Conservation (phyloP, 2,329 filamentous ascomycete genomes). For the Xylariaceae sp. region DNA sequence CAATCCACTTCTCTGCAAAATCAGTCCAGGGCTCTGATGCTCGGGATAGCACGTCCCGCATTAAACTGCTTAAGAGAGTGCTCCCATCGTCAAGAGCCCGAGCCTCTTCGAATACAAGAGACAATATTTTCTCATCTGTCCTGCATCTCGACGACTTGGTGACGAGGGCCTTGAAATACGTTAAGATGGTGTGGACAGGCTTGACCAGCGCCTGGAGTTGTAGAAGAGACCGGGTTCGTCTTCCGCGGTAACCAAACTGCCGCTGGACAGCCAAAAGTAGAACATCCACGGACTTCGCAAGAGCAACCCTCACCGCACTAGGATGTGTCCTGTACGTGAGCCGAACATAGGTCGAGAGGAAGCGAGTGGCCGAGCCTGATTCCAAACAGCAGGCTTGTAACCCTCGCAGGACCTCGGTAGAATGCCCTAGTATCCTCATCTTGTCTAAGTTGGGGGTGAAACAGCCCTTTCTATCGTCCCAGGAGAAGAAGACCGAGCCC, state of each 20-base stretch:
- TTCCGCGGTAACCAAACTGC: constrained; percentile 36
- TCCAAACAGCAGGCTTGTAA: constrained; percentile 39
- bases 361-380: constrained; percentile 39
- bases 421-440: constrained; percentile 49
- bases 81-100: constrained; percentile 58
- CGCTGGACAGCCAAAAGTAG: constrained; percentile 42
- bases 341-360: constrained; percentile 40
- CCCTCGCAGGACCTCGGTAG: constrained; percentile 39
- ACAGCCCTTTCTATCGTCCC: constrained; percentile 40
- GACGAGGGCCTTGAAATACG: constrained; percentile 44
- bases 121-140: constrained; percentile 55
- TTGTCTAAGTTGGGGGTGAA: constrained; percentile 44
- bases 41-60: constrained; percentile 58
- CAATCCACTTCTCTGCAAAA: constrained; percentile 67
- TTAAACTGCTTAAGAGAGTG: constrained; percentile 52
- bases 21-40: constrained; percentile 61
- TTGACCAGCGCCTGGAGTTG: constrained; percentile 44
- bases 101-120: constrained; percentile 53
- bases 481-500: constrained; percentile 63
- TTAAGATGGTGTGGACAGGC: constrained; percentile 40
- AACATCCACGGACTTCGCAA: constrained; percentile 42
- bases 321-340: constrained; percentile 35
- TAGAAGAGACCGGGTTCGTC: constrained; percentile 39
- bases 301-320: constrained; percentile 41
- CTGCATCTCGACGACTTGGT: constrained; percentile 34